These are phyloP conservation scores for Cicer bijugum DNA, from an alignment of 306 rosid genomes.

Conservation along the genomic window DNA sequence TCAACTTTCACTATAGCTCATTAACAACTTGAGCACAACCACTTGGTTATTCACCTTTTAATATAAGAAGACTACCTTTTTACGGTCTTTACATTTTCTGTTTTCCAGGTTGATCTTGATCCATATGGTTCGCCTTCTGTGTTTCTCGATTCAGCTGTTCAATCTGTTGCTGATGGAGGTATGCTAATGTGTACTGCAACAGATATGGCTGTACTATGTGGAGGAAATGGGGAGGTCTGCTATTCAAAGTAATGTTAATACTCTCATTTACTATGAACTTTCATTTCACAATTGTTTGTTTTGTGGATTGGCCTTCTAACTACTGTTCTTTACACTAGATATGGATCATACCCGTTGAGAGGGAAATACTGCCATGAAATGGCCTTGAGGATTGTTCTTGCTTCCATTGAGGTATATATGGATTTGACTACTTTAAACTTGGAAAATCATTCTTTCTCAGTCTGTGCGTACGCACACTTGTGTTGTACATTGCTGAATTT, in stretches of 20 bases:
- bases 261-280: conserved; percentile 38
- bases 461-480: no score
- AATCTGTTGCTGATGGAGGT: conserved; percentile 96
- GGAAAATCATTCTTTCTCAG: no score
- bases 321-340: conserved; percentile 59
- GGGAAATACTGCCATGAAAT: conserved; percentile 98
- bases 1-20: no score
- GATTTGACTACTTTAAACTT: no score
- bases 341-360: conserved; percentile 91
- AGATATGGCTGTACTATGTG: conserved; percentile 96
- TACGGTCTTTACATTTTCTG: conserved; percentile 11
- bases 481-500: background rate
- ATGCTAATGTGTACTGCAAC: conserved; percentile 98
- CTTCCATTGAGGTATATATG: conserved; percentile 85
- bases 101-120: conserved; percentile 94
- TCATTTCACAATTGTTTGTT: conserved; percentile 27
- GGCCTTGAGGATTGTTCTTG: conserved; percentile 95
- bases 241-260: conserved; percentile 81
- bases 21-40: no score
- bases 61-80: conserved; percentile 25
- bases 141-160: conserved; percentile 96
- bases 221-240: conserved; percentile 99
- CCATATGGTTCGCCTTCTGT: conserved; percentile 97
- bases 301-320: conserved; percentile 34
- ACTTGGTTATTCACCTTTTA: background rate